Evolutionary conservation across 495 filamentous ascomycete genomes (phyloP).

Genomic region (Tuber umbilicatum): DNA sequence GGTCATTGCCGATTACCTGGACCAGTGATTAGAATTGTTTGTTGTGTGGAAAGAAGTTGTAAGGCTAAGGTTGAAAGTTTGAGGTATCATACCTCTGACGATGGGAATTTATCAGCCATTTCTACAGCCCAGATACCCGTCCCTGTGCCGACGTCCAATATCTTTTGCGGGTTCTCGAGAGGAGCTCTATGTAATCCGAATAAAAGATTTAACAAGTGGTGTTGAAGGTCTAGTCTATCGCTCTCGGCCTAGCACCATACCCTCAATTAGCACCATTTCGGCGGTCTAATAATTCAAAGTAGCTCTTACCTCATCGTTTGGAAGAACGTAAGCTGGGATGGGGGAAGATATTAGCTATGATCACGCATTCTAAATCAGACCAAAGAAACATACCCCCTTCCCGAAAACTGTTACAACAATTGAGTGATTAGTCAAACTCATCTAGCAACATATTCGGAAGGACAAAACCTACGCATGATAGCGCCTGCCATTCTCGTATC

Average conservation of each 20-base stretch:
- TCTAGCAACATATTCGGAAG: not conserved
- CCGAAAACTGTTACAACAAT: conserved; percentile 5
- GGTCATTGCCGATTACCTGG: conserved; percentile 37
- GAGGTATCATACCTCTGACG: not conserved
- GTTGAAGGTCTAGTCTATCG: conserved; percentile 55
- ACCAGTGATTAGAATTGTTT: conserved; percentile 37
- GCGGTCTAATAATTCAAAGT: not conserved
- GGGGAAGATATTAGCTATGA: not conserved
- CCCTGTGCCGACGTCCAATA: conserved; percentile 61
- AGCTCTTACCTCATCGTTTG: conserved; percentile 28
- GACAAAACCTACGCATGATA: conserved; percentile 17
- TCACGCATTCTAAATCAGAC: too few species aligned
- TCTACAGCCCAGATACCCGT: conserved; percentile 66
- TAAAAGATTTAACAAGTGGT: conserved; percentile 53
- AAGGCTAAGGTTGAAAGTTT: not conserved
- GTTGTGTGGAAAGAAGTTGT: not conserved
- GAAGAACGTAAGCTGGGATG: conserved; percentile 17
- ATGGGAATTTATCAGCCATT: conserved; percentile 19
- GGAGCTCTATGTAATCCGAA: conserved; percentile 56
- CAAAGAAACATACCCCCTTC: conserved; percentile 10
- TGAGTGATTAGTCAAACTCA: not conserved
- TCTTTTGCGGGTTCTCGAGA: conserved; percentile 48
- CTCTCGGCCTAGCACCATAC: not conserved
- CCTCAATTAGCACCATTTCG: not conserved
- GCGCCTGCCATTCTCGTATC: conserved; percentile 30